Base-by-base conservation (phyloP, 306 rosid species). In the Ammopiptanthus mongolicus region DNA sequence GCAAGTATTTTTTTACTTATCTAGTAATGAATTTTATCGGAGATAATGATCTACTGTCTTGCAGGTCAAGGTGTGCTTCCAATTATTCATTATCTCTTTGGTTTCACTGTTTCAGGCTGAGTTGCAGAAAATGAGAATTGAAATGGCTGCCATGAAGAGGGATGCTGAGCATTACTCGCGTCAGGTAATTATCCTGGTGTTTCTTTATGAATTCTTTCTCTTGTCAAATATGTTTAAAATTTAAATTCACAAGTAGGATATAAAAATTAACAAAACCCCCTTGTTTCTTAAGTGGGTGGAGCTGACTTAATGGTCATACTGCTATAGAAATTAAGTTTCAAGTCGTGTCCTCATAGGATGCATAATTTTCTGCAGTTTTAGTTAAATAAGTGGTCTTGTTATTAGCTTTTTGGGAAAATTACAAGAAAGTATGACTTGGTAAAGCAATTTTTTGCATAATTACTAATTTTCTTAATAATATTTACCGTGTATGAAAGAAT, bases 121-220 rank as follows among this genome's bases (percentile, higher is more conserved):
- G 81, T 66, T 90, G 74, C 99, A 90, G 81, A 95, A 90, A 67
- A 78, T 89, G 91, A 95, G 97, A 85, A 97, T 95, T 82, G 99
- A 95, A 86, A 90, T 95, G 97, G 97, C 99, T 86, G 96, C 99
- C 78, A 95, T 95, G 99, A 95, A 89, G 88, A 88, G 99, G 86
- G 99, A 95, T 80, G 97, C 97, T 42, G 99, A 95, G 88, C 99
- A 95, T 78, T 95, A 95, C 80, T 95, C 99, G 5, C 99, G 97
- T 70, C 99, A 95, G 97, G 99, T 95, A 76, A 41, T 56, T 47
- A 69, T 73, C 23, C 55, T 60, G 76, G 64, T 83, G 62, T 52
- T 76, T 60, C 50, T 65, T 25, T 65, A 10, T 29, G 68, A 34
- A 44, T 74, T 59, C 7, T 39, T 41, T 10, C 44, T 76, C 52